Conservation (phyloP, 2,329 filamentous ascomycete species). For the Hypoxylon sp. region DNA sequence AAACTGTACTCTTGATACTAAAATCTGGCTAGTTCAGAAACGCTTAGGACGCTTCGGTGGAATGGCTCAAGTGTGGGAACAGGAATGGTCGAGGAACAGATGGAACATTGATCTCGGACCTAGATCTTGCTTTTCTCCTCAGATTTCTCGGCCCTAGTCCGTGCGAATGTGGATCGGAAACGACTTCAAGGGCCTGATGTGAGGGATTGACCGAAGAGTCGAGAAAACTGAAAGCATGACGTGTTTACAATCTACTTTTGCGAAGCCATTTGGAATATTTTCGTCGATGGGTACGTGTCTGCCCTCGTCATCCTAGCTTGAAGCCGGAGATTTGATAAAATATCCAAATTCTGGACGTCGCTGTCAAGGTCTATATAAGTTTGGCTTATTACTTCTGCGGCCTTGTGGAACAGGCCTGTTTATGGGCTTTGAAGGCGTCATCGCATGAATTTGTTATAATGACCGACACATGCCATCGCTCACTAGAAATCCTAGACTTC, state of each 20-base stretch:
- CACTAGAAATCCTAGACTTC: conserved; percentile 3
- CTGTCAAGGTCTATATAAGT: background rate
- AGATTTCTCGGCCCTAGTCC: conserved; percentile 18
- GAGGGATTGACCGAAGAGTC: background rate
- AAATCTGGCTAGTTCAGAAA: background rate
- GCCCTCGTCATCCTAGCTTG: background rate
- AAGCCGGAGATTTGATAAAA: background rate
- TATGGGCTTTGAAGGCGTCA: conserved; percentile 3
- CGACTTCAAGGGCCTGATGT: conserved; percentile 6
- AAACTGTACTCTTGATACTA: background rate
- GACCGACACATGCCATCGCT: conserved; percentile 21
- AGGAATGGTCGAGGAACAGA: conserved; percentile 8
- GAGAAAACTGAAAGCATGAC: conserved; percentile 4
- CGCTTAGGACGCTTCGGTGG: background rate
- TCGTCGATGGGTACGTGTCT: background rate
- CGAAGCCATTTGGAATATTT: background rate
- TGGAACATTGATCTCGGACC: conserved; percentile 10
- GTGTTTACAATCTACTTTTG: conserved; percentile 6
- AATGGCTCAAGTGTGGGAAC: conserved; percentile 10
- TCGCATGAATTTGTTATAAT: conserved; percentile 26
- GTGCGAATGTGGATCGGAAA: conserved; percentile 6
- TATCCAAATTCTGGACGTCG: background rate
- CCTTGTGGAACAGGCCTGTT: background rate
- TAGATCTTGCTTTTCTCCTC: conserved; percentile 17
- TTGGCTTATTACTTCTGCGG: background rate